These are phyloP conservation scores for Colletotrichum endophyticum DNA, from an alignment of 2,329 filamentous ascomycete genomes.

Conservation along the genomic window DNA sequence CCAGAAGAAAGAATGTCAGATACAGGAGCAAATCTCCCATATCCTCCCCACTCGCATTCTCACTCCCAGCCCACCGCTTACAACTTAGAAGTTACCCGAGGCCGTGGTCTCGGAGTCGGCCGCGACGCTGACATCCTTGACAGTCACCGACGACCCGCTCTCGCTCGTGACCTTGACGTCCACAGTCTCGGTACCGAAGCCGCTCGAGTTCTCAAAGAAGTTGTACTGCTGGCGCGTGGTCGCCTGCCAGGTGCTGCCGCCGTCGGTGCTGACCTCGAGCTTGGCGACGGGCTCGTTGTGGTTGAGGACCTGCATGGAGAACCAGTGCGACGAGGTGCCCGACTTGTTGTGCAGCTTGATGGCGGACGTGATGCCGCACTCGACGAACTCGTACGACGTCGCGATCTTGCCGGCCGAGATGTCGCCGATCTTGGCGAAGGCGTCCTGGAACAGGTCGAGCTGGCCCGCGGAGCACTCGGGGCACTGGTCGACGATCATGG, in stretches of 20 bases:
- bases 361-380: constrained; percentile 46
- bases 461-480: constrained; percentile 44
- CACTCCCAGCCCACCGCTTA: neutral
- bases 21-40: neutral
- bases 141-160: constrained; percentile 53
- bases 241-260: constrained; percentile 61
- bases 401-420: constrained; percentile 37
- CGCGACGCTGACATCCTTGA: constrained; percentile 53
- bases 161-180: constrained; percentile 60
- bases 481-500: constrained; percentile 61
- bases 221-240: constrained; percentile 61
- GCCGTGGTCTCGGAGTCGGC: constrained; percentile 33
- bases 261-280: constrained; percentile 66
- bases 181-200: constrained; percentile 59
- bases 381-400: constrained; percentile 39
- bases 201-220: constrained; percentile 65
- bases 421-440: constrained; percentile 41
- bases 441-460: constrained; percentile 50
- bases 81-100: constrained; percentile 33
- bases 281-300: constrained; percentile 59
- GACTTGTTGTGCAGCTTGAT: constrained; percentile 49
- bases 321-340: constrained; percentile 47
- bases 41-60: neutral
- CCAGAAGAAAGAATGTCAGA: neutral
- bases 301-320: constrained; percentile 64